A percentile compares a stretch with the other conserved stretches of the same genome.
Evolutionary conservation across 805 yeast genomes (phyloP).

Genomic region (Metschnikowia cerradonensis): DNA sequence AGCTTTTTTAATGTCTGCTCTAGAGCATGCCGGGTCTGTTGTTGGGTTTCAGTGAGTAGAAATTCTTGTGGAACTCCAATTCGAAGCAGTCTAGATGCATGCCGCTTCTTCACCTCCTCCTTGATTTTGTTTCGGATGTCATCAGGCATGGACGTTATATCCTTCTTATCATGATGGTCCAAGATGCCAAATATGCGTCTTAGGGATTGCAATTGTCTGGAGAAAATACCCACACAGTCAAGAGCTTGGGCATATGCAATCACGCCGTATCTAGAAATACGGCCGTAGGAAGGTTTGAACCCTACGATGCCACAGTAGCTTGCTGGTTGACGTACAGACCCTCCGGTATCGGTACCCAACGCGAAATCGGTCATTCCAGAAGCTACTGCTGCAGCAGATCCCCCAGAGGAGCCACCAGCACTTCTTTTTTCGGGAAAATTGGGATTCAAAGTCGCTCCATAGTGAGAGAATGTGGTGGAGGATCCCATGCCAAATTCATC

Average conservation of each 20-base stretch:
- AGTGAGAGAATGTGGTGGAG: conserved; percentile 50
- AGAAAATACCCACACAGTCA: conserved; percentile 87
- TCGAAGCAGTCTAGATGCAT: not conserved
- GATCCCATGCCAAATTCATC: conserved; percentile 99
- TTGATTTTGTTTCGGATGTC: conserved; percentile 29
- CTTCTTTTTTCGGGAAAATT: conserved; percentile 17
- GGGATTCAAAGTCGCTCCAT: conserved; percentile 60
- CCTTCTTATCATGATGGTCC: conserved; percentile 63
- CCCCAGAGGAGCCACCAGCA: conserved; percentile 95
- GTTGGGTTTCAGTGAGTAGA: conserved; percentile 50
- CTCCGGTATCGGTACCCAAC: conserved; percentile 96
- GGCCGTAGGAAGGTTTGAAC: conserved; percentile 90
- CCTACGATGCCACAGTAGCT: conserved; percentile 81
- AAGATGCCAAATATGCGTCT: conserved; percentile 50
- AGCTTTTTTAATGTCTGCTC: conserved; percentile 41
- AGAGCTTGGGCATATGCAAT: conserved; percentile 89
- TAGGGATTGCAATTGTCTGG: conserved; percentile 45
- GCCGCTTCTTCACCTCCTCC: conserved; percentile 1
- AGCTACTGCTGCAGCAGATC: conserved; percentile 90
- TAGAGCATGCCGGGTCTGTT: conserved; percentile 47
- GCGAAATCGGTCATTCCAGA: conserved; percentile 66
- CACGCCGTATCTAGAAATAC: conserved; percentile 89
- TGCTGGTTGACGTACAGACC: conserved; percentile 90
- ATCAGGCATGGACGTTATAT: conserved; percentile 64
- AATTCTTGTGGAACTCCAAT: conserved; percentile 78